Conservation (phyloP, 2,329 filamentous ascomycete genomes). For the Nigrospora sphaerica region DNA sequence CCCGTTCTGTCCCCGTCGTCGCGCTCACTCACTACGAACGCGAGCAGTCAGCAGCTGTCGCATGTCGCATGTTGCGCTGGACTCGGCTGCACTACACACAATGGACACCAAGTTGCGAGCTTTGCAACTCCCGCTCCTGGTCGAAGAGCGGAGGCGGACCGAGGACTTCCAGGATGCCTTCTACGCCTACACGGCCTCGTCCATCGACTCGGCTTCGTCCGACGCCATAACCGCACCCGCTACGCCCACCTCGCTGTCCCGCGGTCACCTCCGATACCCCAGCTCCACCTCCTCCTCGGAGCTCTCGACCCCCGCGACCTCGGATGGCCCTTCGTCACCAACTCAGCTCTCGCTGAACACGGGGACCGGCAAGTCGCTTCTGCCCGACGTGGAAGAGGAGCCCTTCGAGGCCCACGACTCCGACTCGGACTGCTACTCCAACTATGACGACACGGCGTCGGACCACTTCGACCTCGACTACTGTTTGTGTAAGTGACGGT, state of each 20-base stretch:
- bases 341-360: slow-evolving; percentile 40
- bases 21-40: neutral
- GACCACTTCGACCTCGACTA: slow-evolving; percentile 45
- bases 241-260: slow-evolving; percentile 63
- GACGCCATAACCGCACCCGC: slow-evolving; percentile 59
- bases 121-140: slow-evolving; percentile 19
- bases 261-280: slow-evolving; percentile 56
- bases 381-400: slow-evolving; percentile 84
- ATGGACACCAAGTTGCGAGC: slow-evolving; percentile 25
- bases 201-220: slow-evolving; percentile 49
- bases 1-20: neutral
- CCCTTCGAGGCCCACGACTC: slow-evolving; percentile 56
- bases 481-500: slow-evolving; percentile 63
- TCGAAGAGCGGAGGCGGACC: slow-evolving; percentile 20
- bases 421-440: slow-evolving; percentile 44
- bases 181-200: slow-evolving; percentile 32
- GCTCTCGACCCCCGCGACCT: slow-evolving; percentile 42
- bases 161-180: slow-evolving; percentile 24
- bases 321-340: slow-evolving; percentile 49
- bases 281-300: slow-evolving; percentile 77
- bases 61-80: neutral
- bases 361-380: slow-evolving; percentile 47
- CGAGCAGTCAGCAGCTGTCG: neutral
- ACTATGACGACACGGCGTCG: slow-evolving; percentile 36
- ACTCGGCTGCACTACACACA: slow-evolving; percentile 7